A percentile compares a stretch with the other conserved stretches of the same genome.
Evolutionary conservation across 192 early-diverging fungal genomes (phyloP).

Genomic region (Gamsiella multidivaricata): DNA sequence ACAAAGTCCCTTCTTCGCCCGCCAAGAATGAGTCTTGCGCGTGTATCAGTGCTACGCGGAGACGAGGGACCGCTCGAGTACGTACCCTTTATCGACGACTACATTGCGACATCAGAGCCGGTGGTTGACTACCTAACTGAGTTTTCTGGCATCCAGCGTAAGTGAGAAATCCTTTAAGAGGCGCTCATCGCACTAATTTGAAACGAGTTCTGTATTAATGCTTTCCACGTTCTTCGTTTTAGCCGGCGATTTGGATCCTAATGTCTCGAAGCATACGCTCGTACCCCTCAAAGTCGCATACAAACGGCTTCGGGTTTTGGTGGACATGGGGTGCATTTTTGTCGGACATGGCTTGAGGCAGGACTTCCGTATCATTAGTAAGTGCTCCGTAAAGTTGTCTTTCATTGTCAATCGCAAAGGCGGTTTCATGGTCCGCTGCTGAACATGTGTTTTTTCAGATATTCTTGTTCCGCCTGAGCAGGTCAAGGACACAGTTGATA

Average conservation of each 20-base stretch:
- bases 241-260: conserved; percentile 87
- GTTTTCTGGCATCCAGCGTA: conserved; percentile 93
- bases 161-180: not conserved
- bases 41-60: conserved; percentile 92
- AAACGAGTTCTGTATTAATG: not conserved
- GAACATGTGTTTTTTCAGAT: no score
- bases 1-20: conserved; percentile 87
- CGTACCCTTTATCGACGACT: conserved; percentile 96
- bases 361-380: conserved; percentile 95
- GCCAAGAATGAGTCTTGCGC: conserved; percentile 82
- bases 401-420: not conserved
- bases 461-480: conserved; percentile 86
- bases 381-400: conserved; percentile 31
- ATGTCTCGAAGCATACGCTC: conserved; percentile 76
- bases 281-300: conserved; percentile 95
- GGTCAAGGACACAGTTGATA: conserved; percentile 94
- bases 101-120: conserved; percentile 85
- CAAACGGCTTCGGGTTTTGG: conserved; percentile 88
- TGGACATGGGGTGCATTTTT: conserved; percentile 91
- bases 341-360: conserved; percentile 96
- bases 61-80: conserved; percentile 73
- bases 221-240: not conserved
- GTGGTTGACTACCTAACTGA: conserved; percentile 93
- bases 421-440: no score
- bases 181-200: not conserved